phyloP scores from a whole-genome alignment of 768 basidiomycete species.

The Hygrocybe coccinea region DNA sequence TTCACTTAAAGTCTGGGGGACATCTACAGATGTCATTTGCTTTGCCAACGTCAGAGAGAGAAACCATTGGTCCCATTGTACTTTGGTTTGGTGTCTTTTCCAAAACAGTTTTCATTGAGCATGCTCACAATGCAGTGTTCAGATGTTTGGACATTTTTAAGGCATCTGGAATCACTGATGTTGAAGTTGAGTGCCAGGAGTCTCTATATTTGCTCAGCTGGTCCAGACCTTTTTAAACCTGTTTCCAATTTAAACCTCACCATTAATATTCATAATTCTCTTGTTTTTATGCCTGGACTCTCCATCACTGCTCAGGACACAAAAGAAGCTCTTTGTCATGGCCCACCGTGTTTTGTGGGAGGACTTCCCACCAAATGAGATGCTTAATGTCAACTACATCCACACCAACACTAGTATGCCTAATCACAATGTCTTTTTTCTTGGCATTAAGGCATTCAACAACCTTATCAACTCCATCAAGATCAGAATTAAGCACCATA shows the following conservation, averaged over 20 bases:
- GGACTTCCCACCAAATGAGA: background rate
- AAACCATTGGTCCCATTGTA: constrained; percentile 26
- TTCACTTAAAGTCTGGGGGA: constrained; percentile 26
- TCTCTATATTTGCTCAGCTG: constrained; percentile 26
- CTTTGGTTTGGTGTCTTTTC: constrained; percentile 31
- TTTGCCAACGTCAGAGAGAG: constrained; percentile 23
- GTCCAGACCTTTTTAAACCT: constrained; percentile 27
- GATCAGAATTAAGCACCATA: constrained; percentile 13
- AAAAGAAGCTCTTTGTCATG: constrained; percentile 16
- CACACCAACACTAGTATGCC: constrained; percentile 15
- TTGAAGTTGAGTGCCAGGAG: constrained; percentile 33
- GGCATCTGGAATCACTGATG: constrained; percentile 24
- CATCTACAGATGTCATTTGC: constrained; percentile 32
- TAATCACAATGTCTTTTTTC: constrained; percentile 26
- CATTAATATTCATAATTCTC: constrained; percentile 24
- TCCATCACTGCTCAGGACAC: constrained; percentile 29
- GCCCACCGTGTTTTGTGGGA: constrained; percentile 2
- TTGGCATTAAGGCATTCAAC: constrained; percentile 24
- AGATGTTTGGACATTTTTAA: constrained; percentile 29
- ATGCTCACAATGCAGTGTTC: constrained; percentile 27
- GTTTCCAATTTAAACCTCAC: constrained; percentile 24
- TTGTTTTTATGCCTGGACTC: constrained; percentile 33
- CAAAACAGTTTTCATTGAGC: constrained; percentile 23
- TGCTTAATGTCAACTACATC: constrained; percentile 6
- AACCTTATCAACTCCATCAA: constrained; percentile 30